Evolutionary conservation across 2,329 filamentous ascomycete genomes (phyloP), one percentile per base, ranked within the genome.

Genomic region (Xylariaceae sp.): DNA sequence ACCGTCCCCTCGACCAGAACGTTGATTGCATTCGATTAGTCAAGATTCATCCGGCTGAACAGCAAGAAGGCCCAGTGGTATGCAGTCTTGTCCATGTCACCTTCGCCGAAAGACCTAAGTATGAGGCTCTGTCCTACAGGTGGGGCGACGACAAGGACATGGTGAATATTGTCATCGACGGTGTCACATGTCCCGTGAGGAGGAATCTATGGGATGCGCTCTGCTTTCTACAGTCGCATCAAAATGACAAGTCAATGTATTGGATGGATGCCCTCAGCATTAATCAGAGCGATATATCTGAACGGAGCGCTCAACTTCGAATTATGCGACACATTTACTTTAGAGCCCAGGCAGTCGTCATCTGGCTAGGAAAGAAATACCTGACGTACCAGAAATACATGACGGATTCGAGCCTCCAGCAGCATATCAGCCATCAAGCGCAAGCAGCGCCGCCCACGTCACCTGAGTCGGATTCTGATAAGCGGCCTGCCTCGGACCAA

Each of bases 191-290:
- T 11, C 19, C 18, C 3, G 44, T 51, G 22, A 49, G 41, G 3
- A 34, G 24, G 13, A 56, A 49, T 29, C 44, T 55, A 2, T 30
- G 19, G 33, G 47, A 44, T 18, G 54, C 49, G 2, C 38, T 56
- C 2, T 40, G 22, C 9, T 51, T 38, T 11, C 47, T 54, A 13
- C 43, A 49, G 3, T 15, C 19, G 22, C 13, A n/a, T 9, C 38
- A 22, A 26, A 24, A 19, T 19, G 18, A 31, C 4, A 15, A 29
- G 2, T 28, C 19, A 9, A 34, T 26, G 4, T 43, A 39, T 30
- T 57, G 54, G 52, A 50, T 55, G 33, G 54, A 57, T 35, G 48
- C 53, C 7, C n/a, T 57, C 12, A 51, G 47, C 33, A 56, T 57
- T 44, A 51, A 56, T 28, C 55, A 57, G 42, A 12, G 30, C 3